Conservation (phyloP, 768 basidiomycete genomes). For the Clitopilus passeckerianus region DNA sequence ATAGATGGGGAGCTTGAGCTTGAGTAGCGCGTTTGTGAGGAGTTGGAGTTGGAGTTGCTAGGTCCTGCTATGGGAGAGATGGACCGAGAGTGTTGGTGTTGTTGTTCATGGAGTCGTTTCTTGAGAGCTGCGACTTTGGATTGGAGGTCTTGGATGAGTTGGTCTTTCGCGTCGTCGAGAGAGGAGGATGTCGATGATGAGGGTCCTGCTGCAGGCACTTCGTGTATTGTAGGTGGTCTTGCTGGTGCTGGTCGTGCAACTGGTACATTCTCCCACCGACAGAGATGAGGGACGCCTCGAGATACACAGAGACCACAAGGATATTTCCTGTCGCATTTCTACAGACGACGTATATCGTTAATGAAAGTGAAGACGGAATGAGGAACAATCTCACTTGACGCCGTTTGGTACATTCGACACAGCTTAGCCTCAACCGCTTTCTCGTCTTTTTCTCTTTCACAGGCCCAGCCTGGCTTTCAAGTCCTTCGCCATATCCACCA, state of each 20-base stretch:
- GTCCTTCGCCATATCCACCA: no score
- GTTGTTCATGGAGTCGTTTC: constrained; percentile 15
- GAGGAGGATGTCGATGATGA: constrained; percentile 1
- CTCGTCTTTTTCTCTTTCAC: constrained; percentile 45
- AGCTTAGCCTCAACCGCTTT: constrained; percentile 43
- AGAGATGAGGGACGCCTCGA: constrained; percentile 36
- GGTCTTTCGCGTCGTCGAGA: constrained; percentile 6
- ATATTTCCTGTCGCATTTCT: constrained; percentile 50
- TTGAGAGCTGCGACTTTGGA: constrained; percentile 22
- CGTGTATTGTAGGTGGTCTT: constrained; percentile 21
- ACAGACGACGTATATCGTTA: constrained; percentile 1
- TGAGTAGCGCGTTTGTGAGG: no score
- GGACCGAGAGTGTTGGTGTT: constrained; percentile 3
- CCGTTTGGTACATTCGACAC: constrained; percentile 53
- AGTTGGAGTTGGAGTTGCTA: no score
- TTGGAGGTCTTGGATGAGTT: constrained; percentile 18
- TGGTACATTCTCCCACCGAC: constrained; percentile 41
- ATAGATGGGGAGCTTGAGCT: background rate
- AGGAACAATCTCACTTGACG: constrained; percentile 34
- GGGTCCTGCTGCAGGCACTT: background rate
- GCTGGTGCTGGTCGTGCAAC: constrained; percentile 36
- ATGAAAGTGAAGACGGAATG: background rate
- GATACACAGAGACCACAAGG: constrained; percentile 36
- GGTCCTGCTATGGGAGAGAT: background rate
- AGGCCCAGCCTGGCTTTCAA: no score